Base-by-base conservation (phyloP, 257 asterid genomes). In the Euphrasia confusa region DNA sequence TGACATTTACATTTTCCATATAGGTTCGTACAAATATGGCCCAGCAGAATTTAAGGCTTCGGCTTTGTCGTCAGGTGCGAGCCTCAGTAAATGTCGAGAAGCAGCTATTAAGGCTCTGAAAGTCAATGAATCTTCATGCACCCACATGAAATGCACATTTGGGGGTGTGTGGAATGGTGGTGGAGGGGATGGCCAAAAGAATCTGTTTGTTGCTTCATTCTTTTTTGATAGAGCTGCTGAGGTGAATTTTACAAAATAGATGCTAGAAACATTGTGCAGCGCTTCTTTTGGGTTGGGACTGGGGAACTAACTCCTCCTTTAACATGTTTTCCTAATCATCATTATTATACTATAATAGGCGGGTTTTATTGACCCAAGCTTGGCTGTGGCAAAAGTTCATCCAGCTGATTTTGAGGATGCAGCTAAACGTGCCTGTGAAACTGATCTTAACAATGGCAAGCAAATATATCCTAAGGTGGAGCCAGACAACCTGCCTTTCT, bases 101-200 rank as follows among this genome's bases (percentile, higher is more conserved):
- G 73, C 73, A 58, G 74, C 82, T 63, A 71, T 54, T 6, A 84
- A 84, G 74, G 95, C 97, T 60, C 90, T 92, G 72, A 86, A 80
- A 80, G 81, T 92, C 63, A 83, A 86, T 32, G 98, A 81, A 64
- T 73, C 60, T 24, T 54, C 98, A 65, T 92, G 98, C 72, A 80
- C 89, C 61, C 95, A 86, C 75, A 89, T 89, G 96, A 89, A 92
- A 75, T 92, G 98, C 72, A 89, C 98, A 26, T 92, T 92, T 73
- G 97, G 97, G 12, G 97, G 95, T 37, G 74, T 89, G 67, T 92
- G 98, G 98, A 92, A 84, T 75, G 98, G 98, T 40, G 97, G 98
- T 39, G 95, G 97, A 55, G 97, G 97, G 13, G 93, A 92, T 78
- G 98, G 97, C 58, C 96, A 81, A 77, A 92, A 84, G 81, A 89